A percentile compares a stretch with the other conserved stretches of the same genome.
Evolutionary conservation across 2,329 filamentous ascomycete genomes (phyloP).

Genomic region (Aspergillus felis): DNA sequence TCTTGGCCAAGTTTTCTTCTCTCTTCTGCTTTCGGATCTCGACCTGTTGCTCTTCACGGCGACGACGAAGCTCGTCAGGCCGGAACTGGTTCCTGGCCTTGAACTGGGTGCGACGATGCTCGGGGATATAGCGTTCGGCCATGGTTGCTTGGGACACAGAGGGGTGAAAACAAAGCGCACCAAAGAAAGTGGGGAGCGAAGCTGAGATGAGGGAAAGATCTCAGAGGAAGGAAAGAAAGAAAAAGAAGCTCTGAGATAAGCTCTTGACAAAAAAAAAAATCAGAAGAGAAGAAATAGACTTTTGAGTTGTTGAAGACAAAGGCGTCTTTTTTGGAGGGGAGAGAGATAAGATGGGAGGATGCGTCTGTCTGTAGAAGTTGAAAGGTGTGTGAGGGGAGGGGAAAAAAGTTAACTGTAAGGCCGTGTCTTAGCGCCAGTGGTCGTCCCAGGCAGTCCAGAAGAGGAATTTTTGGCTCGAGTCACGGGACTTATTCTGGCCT

Average conservation of each 20-base stretch:
- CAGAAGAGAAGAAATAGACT: constrained; percentile 14
- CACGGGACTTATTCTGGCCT: not conserved
- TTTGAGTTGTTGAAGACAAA: not conserved
- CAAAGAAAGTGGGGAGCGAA: constrained; percentile 7
- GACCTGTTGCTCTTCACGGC: constrained; percentile 97
- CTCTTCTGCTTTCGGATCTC: constrained; percentile 98
- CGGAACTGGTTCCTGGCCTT: constrained; percentile 99
- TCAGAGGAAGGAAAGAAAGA: constrained; percentile 15
- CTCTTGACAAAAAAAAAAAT: constrained; percentile 24
- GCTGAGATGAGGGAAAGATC: constrained; percentile 3
- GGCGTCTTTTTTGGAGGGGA: constrained; percentile 3
- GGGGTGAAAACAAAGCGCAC: constrained; percentile 30
- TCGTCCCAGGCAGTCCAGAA: not conserved
- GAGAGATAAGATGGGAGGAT: constrained; percentile 10
- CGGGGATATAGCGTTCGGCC: constrained; percentile 98
- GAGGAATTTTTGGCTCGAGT: not conserved
- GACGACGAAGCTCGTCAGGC: constrained; percentile 95
- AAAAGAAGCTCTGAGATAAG: constrained; percentile 14
- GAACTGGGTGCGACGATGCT: constrained; percentile 98
- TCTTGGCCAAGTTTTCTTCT: constrained; percentile 98
- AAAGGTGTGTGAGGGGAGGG: constrained; percentile 16
- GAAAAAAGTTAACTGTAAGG: constrained; percentile 15
- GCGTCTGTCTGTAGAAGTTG: not conserved
- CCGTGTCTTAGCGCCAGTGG: not conserved
- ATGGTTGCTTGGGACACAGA: constrained; percentile 54